phyloP scores from a whole-genome alignment of 2,329 filamentous ascomycete species.

The Colletotrichum higginsianum region DNA sequence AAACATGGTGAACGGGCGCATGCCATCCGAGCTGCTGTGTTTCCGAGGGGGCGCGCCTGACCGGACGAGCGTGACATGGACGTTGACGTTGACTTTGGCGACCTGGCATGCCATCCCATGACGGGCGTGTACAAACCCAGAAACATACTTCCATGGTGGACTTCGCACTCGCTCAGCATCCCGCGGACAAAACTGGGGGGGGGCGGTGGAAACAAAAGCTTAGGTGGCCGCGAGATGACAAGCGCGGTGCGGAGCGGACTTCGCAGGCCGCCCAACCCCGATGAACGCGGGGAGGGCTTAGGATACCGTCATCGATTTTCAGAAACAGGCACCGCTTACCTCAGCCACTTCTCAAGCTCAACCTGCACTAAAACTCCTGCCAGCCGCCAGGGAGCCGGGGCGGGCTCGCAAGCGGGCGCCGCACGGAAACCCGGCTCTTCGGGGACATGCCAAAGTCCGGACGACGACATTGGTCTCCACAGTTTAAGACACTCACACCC shows the following conservation, averaged over 20 bases:
- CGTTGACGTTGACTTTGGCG: conserved; percentile 6
- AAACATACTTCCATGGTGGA: no score
- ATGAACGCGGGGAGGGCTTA: neutral
- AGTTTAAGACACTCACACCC: conserved; percentile 4
- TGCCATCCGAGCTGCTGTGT: conserved; percentile 17
- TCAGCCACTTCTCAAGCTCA: neutral
- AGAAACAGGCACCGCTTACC: neutral
- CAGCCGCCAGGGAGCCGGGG: neutral
- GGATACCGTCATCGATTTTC: neutral
- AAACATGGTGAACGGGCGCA: neutral
- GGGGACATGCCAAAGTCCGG: conserved; percentile 39
- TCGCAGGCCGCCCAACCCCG: conserved; percentile 25
- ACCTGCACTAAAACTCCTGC: neutral
- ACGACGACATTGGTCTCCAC: neutral
- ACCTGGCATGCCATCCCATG: conserved; percentile 10
- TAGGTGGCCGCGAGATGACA: neutral
- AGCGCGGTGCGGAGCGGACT: conserved; percentile 32
- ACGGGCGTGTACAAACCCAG: neutral
- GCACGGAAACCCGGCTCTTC: conserved; percentile 19
- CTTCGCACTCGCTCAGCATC: neutral
- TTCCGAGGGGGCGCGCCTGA: conserved; percentile 7
- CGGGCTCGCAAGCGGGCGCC: neutral
- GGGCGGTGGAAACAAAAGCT: neutral
- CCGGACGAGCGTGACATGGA: conserved; percentile 15
- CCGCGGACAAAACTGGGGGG: neutral